Evolutionary conservation across 139 green algal genomes (phyloP).

Genomic region (Tetradesmus lagerheimii): DNA sequence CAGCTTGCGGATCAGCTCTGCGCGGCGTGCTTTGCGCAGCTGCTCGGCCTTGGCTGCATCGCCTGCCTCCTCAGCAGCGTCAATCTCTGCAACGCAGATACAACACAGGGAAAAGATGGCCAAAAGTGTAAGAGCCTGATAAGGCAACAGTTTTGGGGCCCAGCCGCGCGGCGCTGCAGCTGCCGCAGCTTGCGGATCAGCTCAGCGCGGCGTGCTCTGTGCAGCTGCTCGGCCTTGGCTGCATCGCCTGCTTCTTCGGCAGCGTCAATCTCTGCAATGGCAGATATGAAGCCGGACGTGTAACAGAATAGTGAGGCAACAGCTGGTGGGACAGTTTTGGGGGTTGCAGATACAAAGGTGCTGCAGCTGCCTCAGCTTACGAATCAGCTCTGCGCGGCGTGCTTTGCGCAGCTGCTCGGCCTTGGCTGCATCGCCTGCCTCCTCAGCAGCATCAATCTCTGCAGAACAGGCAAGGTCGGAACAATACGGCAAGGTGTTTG

Average conservation of each 20-base stretch:
- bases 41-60: slow-evolving; percentile 69
- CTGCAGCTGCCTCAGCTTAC: too few species aligned
- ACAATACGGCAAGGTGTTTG: too few species aligned
- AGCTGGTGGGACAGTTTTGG: too few species aligned
- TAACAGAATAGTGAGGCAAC: too few species aligned
- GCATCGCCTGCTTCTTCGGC: slow-evolving; percentile 49
- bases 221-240: slow-evolving; percentile 47
- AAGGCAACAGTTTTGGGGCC: too few species aligned
- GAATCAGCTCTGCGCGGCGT: slow-evolving; percentile 51
- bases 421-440: slow-evolving; percentile 70
- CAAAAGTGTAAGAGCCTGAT: neutral
- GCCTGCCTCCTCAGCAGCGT: slow-evolving; percentile 83
- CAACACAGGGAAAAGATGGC: too few species aligned
- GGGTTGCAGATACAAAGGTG: too few species aligned
- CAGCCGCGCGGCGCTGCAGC: slow-evolving; percentile 26
- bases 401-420: slow-evolving; percentile 71
- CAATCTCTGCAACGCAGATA: slow-evolving; percentile 65
- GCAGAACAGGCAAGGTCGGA: neutral
- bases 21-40: slow-evolving; percentile 55
- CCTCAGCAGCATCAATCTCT: slow-evolving; percentile 85
- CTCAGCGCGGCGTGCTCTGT: slow-evolving; percentile 45
- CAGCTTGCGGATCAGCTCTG: slow-evolving; percentile 62
- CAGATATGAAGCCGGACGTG: too few species aligned
- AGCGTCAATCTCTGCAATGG: neutral
- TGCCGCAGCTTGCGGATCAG: slow-evolving; percentile 59